Conservation (phyloP, 2,329 filamentous ascomycete species). For the Cytospora piceae region DNA sequence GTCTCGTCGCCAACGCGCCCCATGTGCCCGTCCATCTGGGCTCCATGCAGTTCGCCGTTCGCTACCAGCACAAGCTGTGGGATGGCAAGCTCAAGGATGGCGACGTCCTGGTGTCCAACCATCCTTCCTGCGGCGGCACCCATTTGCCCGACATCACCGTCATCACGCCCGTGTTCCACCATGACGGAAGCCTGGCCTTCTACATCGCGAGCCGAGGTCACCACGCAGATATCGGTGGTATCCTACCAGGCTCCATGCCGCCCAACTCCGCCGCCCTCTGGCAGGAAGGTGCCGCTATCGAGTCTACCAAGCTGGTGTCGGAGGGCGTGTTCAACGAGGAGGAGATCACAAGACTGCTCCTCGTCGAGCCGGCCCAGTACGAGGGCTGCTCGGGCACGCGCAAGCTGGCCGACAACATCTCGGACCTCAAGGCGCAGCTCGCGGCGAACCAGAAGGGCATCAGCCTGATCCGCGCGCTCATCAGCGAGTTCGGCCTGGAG, state of each 20-base stretch:
- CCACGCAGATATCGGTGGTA: constrained; percentile 55
- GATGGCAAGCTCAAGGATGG: constrained; percentile 44
- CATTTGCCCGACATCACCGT: constrained; percentile 46
- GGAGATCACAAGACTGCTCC: constrained; percentile 66
- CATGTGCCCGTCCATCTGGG: constrained; percentile 78
- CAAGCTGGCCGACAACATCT: constrained; percentile 73
- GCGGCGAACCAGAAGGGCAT: constrained; percentile 78
- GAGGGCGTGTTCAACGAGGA: constrained; percentile 72
- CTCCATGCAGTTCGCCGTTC: constrained; percentile 79
- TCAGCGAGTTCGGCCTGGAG: constrained; percentile 72
- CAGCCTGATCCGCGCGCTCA: constrained; percentile 69
- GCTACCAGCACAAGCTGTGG: constrained; percentile 72
- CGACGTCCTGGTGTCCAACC: constrained; percentile 44
- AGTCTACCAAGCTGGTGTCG: constrained; percentile 65
- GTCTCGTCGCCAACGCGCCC: constrained; percentile 74
- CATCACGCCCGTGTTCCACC: constrained; percentile 42
- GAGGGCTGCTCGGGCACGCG: constrained; percentile 69
- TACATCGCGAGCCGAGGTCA: constrained; percentile 71
- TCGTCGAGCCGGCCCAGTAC: constrained; percentile 68
- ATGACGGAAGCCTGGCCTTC: constrained; percentile 45
- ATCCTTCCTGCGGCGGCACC: constrained; percentile 42
- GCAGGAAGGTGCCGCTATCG: constrained; percentile 62
- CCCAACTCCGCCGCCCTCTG: constrained; percentile 65
- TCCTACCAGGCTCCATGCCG: constrained; percentile 76
- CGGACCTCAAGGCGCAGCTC: constrained; percentile 75